These are phyloP conservation scores for Pyricularia sp. DNA, from an alignment of 2,329 filamentous ascomycete species.

Conservation along the genomic window DNA sequence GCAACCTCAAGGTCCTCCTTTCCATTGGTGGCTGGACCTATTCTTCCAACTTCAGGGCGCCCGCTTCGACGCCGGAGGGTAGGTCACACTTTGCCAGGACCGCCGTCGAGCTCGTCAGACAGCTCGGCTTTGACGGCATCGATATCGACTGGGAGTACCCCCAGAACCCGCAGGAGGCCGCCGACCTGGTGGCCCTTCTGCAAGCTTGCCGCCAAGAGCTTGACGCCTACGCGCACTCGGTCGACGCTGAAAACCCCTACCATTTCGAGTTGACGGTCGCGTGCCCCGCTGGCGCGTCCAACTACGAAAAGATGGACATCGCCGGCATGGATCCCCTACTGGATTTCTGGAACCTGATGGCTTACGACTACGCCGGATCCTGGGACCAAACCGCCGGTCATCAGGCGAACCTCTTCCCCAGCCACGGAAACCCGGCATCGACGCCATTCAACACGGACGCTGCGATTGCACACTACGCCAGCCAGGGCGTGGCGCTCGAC, in stretches of 20 bases:
- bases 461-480: constrained; percentile 59
- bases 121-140: constrained; percentile 61
- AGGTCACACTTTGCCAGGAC: constrained; percentile 59
- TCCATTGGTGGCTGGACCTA: constrained; percentile 93
- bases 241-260: constrained; percentile 21
- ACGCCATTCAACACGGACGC: constrained; percentile 69
- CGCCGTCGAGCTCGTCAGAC: constrained; percentile 62
- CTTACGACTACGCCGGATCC: constrained; percentile 75
- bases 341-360: constrained; percentile 75
- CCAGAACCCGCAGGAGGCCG: constrained; percentile 37
- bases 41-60: constrained; percentile 65
- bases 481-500: constrained; percentile 45
- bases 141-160: constrained; percentile 53
- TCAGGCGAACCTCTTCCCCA: constrained; percentile 64
- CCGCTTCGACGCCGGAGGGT: constrained; percentile 57
- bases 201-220: constrained; percentile 41
- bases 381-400: constrained; percentile 66
- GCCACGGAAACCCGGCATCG: constrained; percentile 36
- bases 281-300: constrained; percentile 47
- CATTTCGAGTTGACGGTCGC: constrained; percentile 55
- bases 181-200: constrained; percentile 46
- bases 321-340: constrained; percentile 49
- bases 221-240: constrained; percentile 38
- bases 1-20: constrained; percentile 72
- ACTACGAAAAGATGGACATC: constrained; percentile 51